Percentiles rank a stretch among this genome's conserved stretches.
phyloP scores from a whole-genome alignment of 305 asterid species.

The Coffea humblotiana region DNA sequence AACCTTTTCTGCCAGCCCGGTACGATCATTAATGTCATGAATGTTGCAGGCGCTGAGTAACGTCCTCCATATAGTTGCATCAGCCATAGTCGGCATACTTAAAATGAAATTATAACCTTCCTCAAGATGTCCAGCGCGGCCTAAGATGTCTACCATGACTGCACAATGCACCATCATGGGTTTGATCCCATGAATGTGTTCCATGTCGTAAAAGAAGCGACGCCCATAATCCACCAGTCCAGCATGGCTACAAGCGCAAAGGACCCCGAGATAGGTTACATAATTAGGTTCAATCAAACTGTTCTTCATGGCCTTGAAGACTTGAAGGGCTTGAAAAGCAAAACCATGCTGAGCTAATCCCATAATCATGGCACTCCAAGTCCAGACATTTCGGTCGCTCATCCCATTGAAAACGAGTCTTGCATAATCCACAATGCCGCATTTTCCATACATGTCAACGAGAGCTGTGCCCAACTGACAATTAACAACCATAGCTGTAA shows the following conservation, averaged over 20 bases:
- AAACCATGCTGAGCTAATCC: conserved; percentile 77
- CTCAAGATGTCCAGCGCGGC: conserved; percentile 64
- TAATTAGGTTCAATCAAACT: conserved; percentile 49
- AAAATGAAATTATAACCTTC: conserved; percentile 55
- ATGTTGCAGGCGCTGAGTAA: conserved; percentile 71
- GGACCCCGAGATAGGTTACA: conserved; percentile 76
- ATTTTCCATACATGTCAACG: conserved; percentile 76
- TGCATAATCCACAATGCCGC: conserved; percentile 56
- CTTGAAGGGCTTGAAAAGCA: conserved; percentile 48
- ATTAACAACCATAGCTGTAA: conserved; percentile 43
- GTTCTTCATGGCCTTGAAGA: conserved; percentile 46
- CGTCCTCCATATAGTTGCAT: conserved; percentile 70
- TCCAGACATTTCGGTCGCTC: conserved; percentile 62
- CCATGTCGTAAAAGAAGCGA: conserved; percentile 52
- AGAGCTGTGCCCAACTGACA: conserved; percentile 70
- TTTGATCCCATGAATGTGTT: conserved; percentile 46
- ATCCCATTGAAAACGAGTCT: conserved; percentile 48
- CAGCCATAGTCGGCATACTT: conserved; percentile 61
- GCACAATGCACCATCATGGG: conserved; percentile 65
- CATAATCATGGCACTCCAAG: conserved; percentile 82
- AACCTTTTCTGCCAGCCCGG: conserved; percentile 56
- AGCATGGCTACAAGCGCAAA: conserved; percentile 77
- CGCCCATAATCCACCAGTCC: conserved; percentile 62
- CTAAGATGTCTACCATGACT: conserved; percentile 72
- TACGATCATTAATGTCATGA: conserved; percentile 50